Evolutionary conservation across 2,329 filamentous ascomycete species (phyloP).

Genomic region (Magnaporthales sp.): DNA sequence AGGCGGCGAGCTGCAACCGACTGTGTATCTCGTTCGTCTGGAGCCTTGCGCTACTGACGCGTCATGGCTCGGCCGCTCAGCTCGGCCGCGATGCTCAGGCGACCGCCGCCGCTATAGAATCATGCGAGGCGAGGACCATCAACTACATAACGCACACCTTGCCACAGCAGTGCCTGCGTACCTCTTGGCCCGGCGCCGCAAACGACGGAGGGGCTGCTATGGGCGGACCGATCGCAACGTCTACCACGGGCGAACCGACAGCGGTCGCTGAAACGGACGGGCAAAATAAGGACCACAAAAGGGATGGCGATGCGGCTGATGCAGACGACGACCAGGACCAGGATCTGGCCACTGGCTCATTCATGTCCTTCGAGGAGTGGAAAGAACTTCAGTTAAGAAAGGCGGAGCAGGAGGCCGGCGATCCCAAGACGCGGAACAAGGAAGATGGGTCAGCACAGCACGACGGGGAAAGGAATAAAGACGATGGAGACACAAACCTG

Average conservation of each 20-base stretch:
- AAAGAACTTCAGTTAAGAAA: conserved; percentile 87
- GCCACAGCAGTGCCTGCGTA: conserved; percentile 66
- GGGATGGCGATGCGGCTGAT: conserved; percentile 17
- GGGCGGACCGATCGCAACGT: conserved; percentile 7
- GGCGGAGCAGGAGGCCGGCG: conserved; percentile 63
- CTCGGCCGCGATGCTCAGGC: neutral
- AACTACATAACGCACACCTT: conserved; percentile 77
- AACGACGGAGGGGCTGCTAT: conserved; percentile 10
- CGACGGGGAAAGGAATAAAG: conserved; percentile 54
- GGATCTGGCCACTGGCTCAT: conserved; percentile 55
- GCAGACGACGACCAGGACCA: conserved; percentile 22
- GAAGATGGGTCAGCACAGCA: conserved; percentile 21
- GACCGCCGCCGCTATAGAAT: conserved; percentile 14
- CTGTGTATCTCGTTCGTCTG: conserved; percentile 3
- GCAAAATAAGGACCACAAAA: conserved; percentile 6
- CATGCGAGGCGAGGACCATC: conserved; percentile 55
- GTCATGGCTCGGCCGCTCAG: conserved; percentile 4
- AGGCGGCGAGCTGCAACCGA: conserved; percentile 1
- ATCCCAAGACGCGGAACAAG: conserved; percentile 52
- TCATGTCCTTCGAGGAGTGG: conserved; percentile 98
- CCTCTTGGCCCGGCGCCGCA: conserved; percentile 39
- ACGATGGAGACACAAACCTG: conserved; percentile 73
- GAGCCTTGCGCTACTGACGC: neutral
- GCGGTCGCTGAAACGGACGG: neutral
- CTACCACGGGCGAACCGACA: conserved; percentile 6